Percentiles rank a stretch among this genome's conserved stretches.
These are phyloP conservation scores for Aspergillus fructus DNA, from an alignment of 2,329 filamentous ascomycete genomes.

Conservation along the genomic window DNA sequence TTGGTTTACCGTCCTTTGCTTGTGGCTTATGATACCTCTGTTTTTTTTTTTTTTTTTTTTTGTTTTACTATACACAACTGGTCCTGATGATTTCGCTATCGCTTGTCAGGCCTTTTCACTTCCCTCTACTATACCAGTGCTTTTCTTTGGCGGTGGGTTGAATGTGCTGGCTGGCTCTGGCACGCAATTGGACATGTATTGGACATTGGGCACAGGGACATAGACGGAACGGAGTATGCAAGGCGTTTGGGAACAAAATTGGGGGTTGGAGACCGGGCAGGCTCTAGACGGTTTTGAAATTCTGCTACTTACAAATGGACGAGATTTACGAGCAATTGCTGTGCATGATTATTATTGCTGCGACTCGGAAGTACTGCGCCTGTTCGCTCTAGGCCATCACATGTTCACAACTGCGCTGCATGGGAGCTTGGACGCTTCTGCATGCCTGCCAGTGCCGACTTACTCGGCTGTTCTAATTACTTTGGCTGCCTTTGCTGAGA, in stretches of 20 bases:
- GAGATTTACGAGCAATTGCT: neutral
- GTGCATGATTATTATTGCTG: neutral
- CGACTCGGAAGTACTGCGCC: conserved; percentile 1
- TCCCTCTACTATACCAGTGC: too few relatives aligned
- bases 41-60: neutral
- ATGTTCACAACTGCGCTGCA: conserved; percentile 1
- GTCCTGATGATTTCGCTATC: neutral
- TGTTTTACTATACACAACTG: neutral
- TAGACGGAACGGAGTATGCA: conserved; percentile 4
- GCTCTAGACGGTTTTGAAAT: conserved; percentile 2
- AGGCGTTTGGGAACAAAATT: conserved; percentile 8
- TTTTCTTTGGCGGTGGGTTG: too few relatives aligned
- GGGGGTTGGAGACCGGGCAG: conserved; percentile 1
- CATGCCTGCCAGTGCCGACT: neutral
- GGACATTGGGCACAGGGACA: neutral
- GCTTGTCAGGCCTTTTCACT: neutral
- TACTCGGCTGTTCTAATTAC: neutral
- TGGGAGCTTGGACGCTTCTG: neutral
- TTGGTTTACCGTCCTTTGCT: neutral
- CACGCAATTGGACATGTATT: neutral
- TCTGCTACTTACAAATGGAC: neutral
- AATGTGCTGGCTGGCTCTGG: too few relatives aligned
- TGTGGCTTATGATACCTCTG: neutral
- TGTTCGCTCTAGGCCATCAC: conserved; percentile 10
- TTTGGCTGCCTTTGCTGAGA: neutral